These are phyloP conservation scores for Acacia melanoxylon DNA, from an alignment of 306 rosid species.

Conservation along the genomic window DNA sequence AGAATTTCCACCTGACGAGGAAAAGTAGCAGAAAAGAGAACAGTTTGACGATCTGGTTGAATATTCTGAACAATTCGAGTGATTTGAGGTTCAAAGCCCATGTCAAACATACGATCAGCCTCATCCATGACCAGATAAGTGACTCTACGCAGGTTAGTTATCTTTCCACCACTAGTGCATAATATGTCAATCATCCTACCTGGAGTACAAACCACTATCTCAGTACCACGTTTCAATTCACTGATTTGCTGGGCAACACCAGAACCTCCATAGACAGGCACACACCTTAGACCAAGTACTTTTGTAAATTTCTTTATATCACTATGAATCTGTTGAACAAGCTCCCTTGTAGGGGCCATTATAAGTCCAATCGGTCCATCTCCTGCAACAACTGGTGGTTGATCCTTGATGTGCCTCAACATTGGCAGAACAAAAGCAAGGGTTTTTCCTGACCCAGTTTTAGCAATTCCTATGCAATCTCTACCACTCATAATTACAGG, in stretches of 20 bases:
- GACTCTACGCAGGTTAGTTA: slow-evolving; percentile 87
- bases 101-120: slow-evolving; percentile 98
- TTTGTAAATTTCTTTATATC: slow-evolving; percentile 77
- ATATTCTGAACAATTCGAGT: slow-evolving; percentile 91
- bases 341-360: slow-evolving; percentile 97
- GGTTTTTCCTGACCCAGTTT: slow-evolving; percentile 98
- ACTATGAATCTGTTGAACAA: slow-evolving; percentile 94
- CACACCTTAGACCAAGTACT: slow-evolving; percentile 77
- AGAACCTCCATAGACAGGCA: slow-evolving; percentile 96
- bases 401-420: slow-evolving; percentile 99
- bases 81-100: slow-evolving; percentile 98
- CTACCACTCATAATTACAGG: slow-evolving; percentile 94
- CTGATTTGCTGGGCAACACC: slow-evolving; percentile 99
- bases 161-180: slow-evolving; percentile 92
- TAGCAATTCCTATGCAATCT: slow-evolving; percentile 92
- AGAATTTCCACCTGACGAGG: slow-evolving; percentile 92
- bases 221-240: slow-evolving; percentile 95
- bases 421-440: slow-evolving; percentile 93
- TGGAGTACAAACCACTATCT: slow-evolving; percentile 94
- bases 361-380: slow-evolving; percentile 96
- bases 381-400: slow-evolving; percentile 83
- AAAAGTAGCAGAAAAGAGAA: slow-evolving; percentile 89
- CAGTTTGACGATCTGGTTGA: slow-evolving; percentile 86
- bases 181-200: slow-evolving; percentile 98
- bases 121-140: slow-evolving; percentile 95